Conservation (phyloP, 2,329 filamentous ascomycete genomes). For the Diaporthe ampelina region DNA sequence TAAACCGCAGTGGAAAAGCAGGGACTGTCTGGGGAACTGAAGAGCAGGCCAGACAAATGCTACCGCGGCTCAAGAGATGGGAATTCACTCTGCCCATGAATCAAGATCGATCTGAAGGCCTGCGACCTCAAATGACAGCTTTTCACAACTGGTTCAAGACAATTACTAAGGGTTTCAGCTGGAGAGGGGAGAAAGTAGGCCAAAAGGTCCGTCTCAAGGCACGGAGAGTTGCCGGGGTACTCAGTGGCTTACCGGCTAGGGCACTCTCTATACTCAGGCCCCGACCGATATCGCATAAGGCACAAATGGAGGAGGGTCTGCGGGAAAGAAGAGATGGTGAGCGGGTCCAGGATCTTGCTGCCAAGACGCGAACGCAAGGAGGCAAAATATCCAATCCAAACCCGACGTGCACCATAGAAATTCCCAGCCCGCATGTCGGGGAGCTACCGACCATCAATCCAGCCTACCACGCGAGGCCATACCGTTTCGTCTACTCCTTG, state of each 20-base stretch:
- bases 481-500: slow-evolving; percentile 74
- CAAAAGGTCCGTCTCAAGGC: not conserved
- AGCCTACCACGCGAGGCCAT: slow-evolving; percentile 61
- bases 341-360: too few relatives aligned
- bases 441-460: slow-evolving; percentile 79
- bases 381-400: not conserved
- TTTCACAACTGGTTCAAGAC: not conserved
- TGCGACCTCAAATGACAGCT: not conserved
- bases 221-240: not conserved
- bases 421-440: slow-evolving; percentile 67
- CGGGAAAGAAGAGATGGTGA: not conserved
- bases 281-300: not conserved
- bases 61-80: slow-evolving; percentile 59
- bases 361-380: too few relatives aligned
- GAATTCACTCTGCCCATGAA: slow-evolving; percentile 50
- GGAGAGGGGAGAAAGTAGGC: not conserved
- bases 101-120: not conserved
- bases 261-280: not conserved
- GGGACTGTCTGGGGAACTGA: slow-evolving; percentile 59
- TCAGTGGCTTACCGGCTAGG: not conserved
- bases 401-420: slow-evolving; percentile 51
- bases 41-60: slow-evolving; percentile 53
- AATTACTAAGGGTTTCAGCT: not conserved
- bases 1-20: slow-evolving; percentile 64
- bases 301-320: not conserved